Base-by-base conservation (phyloP, 2,329 filamentous ascomycete species). In the Penicillium hesseltinei region DNA sequence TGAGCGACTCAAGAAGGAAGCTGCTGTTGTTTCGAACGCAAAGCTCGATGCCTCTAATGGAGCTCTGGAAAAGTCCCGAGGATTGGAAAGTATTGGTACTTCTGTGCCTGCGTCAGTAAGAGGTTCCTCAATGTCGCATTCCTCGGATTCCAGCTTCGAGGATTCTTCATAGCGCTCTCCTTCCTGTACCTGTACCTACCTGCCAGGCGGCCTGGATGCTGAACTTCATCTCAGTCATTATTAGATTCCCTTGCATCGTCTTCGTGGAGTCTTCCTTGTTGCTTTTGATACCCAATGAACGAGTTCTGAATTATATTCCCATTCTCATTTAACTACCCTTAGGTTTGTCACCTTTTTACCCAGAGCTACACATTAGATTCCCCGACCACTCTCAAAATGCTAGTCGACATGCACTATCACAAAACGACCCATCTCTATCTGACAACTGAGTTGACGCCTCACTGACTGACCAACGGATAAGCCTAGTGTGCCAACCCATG, bases 341-440 rank as follows among this genome's bases (percentile, higher is more conserved):
- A 15, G 70, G 70, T 47, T 73, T 78, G 36, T n/a, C 81, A 84
- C 65, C 74, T 83, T 51, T 42, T 84, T 82, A 68, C 79, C 85
- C 66, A 72, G 7, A 17, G n/a, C 27, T 46, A 33, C n/a, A 17
- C 3, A 35, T 17, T 31, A 15, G n/a, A 21, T 31, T 17, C 2
- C 5, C 5, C 4, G 7, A 1, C 8, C 13, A 46, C 27, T 17
- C 19, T 33, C 29, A 33, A 33, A 9, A 1, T 17, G 11, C 44
- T 21, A 46, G 6, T 15, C 3, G 33, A 46, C n/a, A 13, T 15
- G 62, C 81, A 86, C 33, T 63, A 79, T 29, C 82, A 81, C 59
- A 84, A 86, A 66, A 82, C 80, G 3, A 61, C 84, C 2, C 85
- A 88, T 61, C 81, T 89, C 6, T 15, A 15, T 21, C 9, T 19